Evolutionary conservation across 2,329 filamentous ascomycete genomes (phyloP), one percentile per base, ranked within the genome.

Genomic region (Orbilia javanica): DNA sequence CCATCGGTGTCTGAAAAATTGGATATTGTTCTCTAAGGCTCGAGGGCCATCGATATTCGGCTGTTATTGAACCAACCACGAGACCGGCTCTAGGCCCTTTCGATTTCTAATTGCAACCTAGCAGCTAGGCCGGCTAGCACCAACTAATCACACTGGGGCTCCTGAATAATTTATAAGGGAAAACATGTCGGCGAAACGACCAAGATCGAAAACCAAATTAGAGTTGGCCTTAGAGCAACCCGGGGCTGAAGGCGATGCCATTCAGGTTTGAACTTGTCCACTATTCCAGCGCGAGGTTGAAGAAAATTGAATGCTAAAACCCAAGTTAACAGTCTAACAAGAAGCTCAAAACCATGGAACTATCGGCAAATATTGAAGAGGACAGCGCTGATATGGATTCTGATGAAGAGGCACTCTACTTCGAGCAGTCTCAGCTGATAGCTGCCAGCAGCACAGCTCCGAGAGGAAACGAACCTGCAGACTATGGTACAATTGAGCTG

Each of bases 401-500:
- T 1, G 74, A 78, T 48, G 74, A 78, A 48, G 74, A 78, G 46
- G 67, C 52, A 18, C 53, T 78, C 1, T 78, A 72, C 25, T 36
- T 78, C 15, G 74, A 78, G 20, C 67, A 78, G 27, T 67, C 74
- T 15, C 74, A 78, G 46, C n/a, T 63, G 11, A 29, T 72, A 8
- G 36, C 60, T 31, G 44, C 53, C 25, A 71, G 50, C 31, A 25
- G 3, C 7, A 18, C 31, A 34, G 31, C 18, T 11, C 25, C 22
- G 8, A 71, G 42, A 29, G 66, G 53, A 13, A 78, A 68, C 34
- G 74, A 78, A 20, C 74, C 74, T 8, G 74, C 67, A 5, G 74
- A 78, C 52, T 78, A 78, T 27, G 74, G 74, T 1, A 78, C 53
- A 0, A 78, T 78, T 15, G 74, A 78, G 18, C 27, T 72, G 29